Conservation (phyloP, 2,329 filamentous ascomycete species). For the Aplosporella prunicola region DNA sequence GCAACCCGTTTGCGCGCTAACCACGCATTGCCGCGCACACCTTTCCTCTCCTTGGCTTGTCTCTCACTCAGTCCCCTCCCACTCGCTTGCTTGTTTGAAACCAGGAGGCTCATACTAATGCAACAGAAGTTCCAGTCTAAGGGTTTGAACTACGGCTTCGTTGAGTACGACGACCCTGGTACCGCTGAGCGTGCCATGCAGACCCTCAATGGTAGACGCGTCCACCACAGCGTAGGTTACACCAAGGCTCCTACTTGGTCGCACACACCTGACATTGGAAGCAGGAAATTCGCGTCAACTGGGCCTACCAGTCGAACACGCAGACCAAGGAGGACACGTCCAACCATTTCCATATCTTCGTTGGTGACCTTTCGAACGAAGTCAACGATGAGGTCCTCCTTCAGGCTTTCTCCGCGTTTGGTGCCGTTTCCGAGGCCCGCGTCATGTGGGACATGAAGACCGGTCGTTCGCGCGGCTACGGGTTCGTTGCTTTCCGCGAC, state of each 20-base stretch:
- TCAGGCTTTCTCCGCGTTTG: constrained; percentile 93
- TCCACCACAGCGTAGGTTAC: constrained; percentile 81
- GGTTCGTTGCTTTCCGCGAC: constrained; percentile 95
- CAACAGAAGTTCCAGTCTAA: constrained; percentile 57
- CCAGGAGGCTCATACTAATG: too few species aligned
- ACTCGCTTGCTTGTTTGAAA: too few species aligned
- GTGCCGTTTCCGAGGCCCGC: constrained; percentile 89
- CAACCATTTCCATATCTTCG: constrained; percentile 97
- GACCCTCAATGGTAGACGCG: constrained; percentile 87
- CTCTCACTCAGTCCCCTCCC: background rate
- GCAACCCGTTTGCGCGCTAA: too few species aligned
- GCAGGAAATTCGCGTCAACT: constrained; percentile 97
- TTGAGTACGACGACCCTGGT: constrained; percentile 96
- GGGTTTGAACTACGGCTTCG: constrained; percentile 97
- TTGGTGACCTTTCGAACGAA: constrained; percentile 94
- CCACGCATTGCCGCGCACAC: too few species aligned
- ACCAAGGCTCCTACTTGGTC: constrained; percentile 3
- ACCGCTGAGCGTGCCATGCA: constrained; percentile 95
- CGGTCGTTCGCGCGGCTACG: constrained; percentile 90
- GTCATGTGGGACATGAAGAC: constrained; percentile 99
- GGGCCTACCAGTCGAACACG: constrained; percentile 97
- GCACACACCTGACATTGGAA: constrained; percentile 15
- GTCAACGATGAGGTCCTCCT: constrained; percentile 93
- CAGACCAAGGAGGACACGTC: constrained; percentile 94
- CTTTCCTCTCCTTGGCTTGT: background rate